Evolutionary conservation across 2,329 filamentous ascomycete species (phyloP), one percentile per base, ranked within the genome.

Genomic region (Scleromitrula shiraiana): DNA sequence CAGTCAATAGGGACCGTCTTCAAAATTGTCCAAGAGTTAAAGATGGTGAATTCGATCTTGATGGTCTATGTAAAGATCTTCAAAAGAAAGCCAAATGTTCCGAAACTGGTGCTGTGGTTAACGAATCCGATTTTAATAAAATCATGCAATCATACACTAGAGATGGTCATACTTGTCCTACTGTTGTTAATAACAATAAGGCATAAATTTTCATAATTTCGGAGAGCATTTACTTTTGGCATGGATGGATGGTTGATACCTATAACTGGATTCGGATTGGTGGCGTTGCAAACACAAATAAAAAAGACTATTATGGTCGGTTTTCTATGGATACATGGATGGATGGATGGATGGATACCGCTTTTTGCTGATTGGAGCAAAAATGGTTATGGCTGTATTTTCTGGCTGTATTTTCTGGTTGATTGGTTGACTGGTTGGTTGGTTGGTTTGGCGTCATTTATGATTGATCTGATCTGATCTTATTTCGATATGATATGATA

Each of bases 81-180:
- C 87, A 91, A 55, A 87, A 90, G 65, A 98, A 98, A 71, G 93
- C 93, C 50, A 93, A 91, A 64, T 98, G 93, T 67, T 95, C 89
- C 0, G 87, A 95, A 57, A 84, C 77, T 15, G 91, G 93, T 14
- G 88, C 94, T 10, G 88, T 95, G 15, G 86, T 98, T 20, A 84
- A 89, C 53, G 83, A 95, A 68, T 80, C 80, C 46, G 90, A 97
- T 60, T 95, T 97, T 59, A 85, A 95, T 62, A 78, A 75, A 33
- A 85, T 89, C 75, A 59, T 91, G 68, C 76, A 72, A 52, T 81
- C 81, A 63, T 82, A 80, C 55, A 72, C 53, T 9, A 19, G 17
- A 19, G 35, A 38, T 30, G 2, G 29, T 7, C 7, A 17, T 3
- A 5, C 30, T 15, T n/a, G 30, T 15, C n/a, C n/a, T n/a, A 7